Evolutionary conservation across 2,329 filamentous ascomycete species (phyloP).

Genomic region (Chaetomiaceae sp.): DNA sequence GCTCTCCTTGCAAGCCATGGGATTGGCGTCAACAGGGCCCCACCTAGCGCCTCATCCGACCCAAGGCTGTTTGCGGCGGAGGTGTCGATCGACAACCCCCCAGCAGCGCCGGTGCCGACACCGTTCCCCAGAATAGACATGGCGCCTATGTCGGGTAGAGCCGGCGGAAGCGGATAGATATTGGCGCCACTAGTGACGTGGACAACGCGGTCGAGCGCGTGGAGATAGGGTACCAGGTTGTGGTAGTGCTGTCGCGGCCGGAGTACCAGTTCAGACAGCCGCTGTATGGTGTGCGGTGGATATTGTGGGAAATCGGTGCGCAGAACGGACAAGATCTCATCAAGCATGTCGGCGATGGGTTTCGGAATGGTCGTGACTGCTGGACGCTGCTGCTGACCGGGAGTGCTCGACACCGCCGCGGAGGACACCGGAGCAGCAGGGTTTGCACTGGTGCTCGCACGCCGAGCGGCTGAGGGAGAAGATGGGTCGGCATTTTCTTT

Average conservation of each 20-base stretch:
- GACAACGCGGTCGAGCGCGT: slow-evolving; percentile 85
- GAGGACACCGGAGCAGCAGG: slow-evolving; percentile 30
- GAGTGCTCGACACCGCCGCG: slow-evolving; percentile 18
- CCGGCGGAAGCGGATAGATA: slow-evolving; percentile 75
- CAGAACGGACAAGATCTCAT: slow-evolving; percentile 58
- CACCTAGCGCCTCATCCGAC: slow-evolving; percentile 83
- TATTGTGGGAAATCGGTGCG: slow-evolving; percentile 62
- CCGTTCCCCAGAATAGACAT: slow-evolving; percentile 59
- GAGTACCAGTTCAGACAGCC: slow-evolving; percentile 81
- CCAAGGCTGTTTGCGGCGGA: slow-evolving; percentile 51
- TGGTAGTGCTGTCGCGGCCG: slow-evolving; percentile 74
- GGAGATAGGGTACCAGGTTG: slow-evolving; percentile 77
- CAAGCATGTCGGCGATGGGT: slow-evolving; percentile 59
- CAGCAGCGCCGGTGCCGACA: slow-evolving; percentile 39
- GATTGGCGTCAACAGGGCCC: slow-evolving; percentile 88
- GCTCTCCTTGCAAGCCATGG: slow-evolving; percentile 66
- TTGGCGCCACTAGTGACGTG: slow-evolving; percentile 80
- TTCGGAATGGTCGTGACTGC: slow-evolving; percentile 52
- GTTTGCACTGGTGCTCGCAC: slow-evolving; percentile 38
- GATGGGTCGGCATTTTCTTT: slow-evolving; percentile 63
- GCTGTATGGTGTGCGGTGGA: slow-evolving; percentile 90
- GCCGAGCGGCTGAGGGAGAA: slow-evolving; percentile 31
- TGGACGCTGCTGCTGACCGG: slow-evolving; percentile 4
- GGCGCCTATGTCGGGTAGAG: slow-evolving; percentile 54
- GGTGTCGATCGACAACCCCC: slow-evolving; percentile 31